Evolutionary conservation across 2,329 filamentous ascomycete species (phyloP), one percentile per base, ranked within the genome.

Genomic region (Endocalyx cinctus): DNA sequence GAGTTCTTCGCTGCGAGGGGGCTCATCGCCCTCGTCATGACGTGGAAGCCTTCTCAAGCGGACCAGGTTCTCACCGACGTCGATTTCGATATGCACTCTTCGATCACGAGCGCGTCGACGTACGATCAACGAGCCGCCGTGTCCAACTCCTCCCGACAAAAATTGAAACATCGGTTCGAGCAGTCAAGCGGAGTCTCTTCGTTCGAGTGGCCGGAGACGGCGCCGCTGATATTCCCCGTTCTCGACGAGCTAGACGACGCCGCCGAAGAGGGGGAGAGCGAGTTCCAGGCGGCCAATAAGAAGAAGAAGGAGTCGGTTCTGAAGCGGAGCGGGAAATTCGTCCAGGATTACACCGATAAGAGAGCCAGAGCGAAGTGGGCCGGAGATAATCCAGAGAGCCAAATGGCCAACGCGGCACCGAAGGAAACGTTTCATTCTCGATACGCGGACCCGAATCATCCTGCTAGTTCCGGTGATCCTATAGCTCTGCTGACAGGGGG

Each of bases 321-420:
- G 39, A 59, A 58, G 31, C 42, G 42, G 5, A 41, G 44, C n/a
- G 48, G 57, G 20, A 46, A 55, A 29, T 64, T 47, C 43, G 52
- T 74, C n/a, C 53, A 49, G 4, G 59, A 64, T 27, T 76, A 76
- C 44, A 46, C 67, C 27, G 72, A 77, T 43, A 60, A 66, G 11
- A 54, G 68, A 14, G 64, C 67, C 1, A 64, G 68, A 30, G 66
- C 68, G 0, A 46, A 56, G 27, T 74, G 30, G 30, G 35, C 30
- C 8, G 35, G 25, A n/a, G 16, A 38, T 16, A 34, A 67, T 38
- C 66, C 65, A 29, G 41, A 54, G 46, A 23, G 17, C n/a, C 39
- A 40, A 41, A 48, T 52, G 38, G 46, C 46, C 25, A 45, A 39
- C n/a, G 10, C 42, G n/a, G 27, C 39, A 4, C 50, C 47, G 2